A percentile compares a stretch with the other conserved stretches of the same genome.
Evolutionary conservation across 1,284 basidiomycete genomes (phyloP).

Genomic region (Irpex sp.): DNA sequence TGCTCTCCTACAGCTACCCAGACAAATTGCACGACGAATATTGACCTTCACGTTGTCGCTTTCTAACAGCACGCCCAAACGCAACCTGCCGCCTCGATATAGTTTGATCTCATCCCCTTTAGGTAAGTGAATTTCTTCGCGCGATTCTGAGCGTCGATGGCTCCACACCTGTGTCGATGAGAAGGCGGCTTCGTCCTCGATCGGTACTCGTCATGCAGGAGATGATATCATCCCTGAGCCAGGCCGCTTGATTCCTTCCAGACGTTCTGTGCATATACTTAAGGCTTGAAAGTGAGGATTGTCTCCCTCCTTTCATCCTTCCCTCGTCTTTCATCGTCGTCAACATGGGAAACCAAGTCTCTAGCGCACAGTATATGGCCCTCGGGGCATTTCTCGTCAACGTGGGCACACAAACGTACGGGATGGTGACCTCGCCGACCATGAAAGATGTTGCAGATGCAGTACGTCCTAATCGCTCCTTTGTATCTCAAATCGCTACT

Average conservation of each 20-base stretch:
- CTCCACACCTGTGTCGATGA: not conserved
- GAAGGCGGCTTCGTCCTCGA: slow-evolving; percentile 3
- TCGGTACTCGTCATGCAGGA: not conserved
- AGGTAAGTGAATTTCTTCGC: not conserved
- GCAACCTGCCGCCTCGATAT: not conserved
- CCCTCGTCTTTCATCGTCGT: not conserved
- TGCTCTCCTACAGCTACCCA: no score
- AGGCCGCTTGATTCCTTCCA: not conserved
- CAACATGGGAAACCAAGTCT: slow-evolving; percentile 27
- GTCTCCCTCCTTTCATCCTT: no score
- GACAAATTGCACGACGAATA: no score
- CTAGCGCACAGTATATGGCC: slow-evolving; percentile 25
- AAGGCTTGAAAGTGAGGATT: not conserved
- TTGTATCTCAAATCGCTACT: not conserved
- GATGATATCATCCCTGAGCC: slow-evolving; percentile 2
- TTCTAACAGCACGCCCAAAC: not conserved
- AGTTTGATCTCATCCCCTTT: not conserved
- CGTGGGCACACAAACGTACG: slow-evolving; percentile 29
- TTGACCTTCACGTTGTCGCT: not conserved
- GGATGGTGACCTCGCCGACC: slow-evolving; percentile 29
- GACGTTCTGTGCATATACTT: no score
- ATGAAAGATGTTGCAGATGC: slow-evolving; percentile 34
- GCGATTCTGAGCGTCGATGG: not conserved
- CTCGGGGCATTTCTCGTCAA: slow-evolving; percentile 29
- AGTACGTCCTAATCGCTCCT: slow-evolving; percentile 18